phyloP scores from a whole-genome alignment of 2,329 filamentous ascomycete species.

The Aschersonia sp. region DNA sequence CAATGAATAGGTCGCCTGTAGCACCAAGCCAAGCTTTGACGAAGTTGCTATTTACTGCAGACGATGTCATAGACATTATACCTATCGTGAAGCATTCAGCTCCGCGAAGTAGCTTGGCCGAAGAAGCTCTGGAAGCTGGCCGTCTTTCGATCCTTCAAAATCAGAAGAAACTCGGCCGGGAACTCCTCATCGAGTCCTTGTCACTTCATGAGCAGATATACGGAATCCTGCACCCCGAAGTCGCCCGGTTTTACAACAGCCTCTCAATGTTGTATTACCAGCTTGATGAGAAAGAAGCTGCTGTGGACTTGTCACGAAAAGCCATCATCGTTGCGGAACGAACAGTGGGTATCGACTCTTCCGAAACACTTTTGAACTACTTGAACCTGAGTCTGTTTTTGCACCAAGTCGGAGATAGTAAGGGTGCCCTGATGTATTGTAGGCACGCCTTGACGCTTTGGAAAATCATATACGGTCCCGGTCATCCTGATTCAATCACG shows the following conservation, averaged over 20 bases:
- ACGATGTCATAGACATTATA: constrained; percentile 86
- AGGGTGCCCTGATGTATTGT: constrained; percentile 72
- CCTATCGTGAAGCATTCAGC: constrained; percentile 89
- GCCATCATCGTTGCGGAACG: constrained; percentile 92
- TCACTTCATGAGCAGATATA: constrained; percentile 98
- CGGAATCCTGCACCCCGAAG: constrained; percentile 90
- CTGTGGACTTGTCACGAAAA: constrained; percentile 89
- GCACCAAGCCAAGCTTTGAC: constrained; percentile 26
- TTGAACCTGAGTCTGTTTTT: constrained; percentile 90
- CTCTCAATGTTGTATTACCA: constrained; percentile 94
- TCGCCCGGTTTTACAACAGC: constrained; percentile 87
- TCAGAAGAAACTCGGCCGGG: constrained; percentile 90
- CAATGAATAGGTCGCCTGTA: constrained; percentile 35
- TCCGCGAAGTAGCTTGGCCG: constrained; percentile 77
- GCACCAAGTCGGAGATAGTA: constrained; percentile 83
- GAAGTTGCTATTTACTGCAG: constrained; percentile 49
- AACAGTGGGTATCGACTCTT: constrained; percentile 82
- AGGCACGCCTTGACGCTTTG: constrained; percentile 88
- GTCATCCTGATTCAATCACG: constrained; percentile 94
- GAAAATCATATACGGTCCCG: constrained; percentile 90
- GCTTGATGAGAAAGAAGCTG: constrained; percentile 92
- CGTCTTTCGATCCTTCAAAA: constrained; percentile 91
- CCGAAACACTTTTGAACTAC: constrained; percentile 89
- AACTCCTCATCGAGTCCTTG: constrained; percentile 86
- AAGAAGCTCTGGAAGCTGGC: constrained; percentile 90